Evolutionary conservation across 2,329 filamentous ascomycete species (phyloP).

Genomic region (Annulohypoxylon truncatum): DNA sequence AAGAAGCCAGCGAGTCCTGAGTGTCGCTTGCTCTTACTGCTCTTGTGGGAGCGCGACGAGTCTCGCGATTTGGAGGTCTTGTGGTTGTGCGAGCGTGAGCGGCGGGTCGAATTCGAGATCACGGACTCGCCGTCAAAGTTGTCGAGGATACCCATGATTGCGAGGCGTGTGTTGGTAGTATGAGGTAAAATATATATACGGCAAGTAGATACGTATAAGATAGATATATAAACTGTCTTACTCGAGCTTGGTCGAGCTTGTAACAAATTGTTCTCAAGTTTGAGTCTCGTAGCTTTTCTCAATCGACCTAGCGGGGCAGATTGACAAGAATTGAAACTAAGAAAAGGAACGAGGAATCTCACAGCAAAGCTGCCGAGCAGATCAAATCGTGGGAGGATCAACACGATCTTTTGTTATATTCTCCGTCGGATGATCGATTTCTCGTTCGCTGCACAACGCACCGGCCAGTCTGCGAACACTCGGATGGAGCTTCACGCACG

Average conservation of each 20-base stretch:
- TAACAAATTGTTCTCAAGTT: constrained; percentile 5
- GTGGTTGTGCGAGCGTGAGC: constrained; percentile 36
- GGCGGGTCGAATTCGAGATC: constrained; percentile 47
- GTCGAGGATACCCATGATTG: constrained; percentile 49
- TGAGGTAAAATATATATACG: constrained; percentile 3
- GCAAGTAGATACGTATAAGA: constrained; percentile 4
- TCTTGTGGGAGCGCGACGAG: constrained; percentile 46
- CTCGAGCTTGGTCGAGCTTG: constrained; percentile 12
- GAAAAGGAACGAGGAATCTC: constrained; percentile 8
- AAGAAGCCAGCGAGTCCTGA: constrained; percentile 38
- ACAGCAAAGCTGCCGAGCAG: constrained; percentile 14
- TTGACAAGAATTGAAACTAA: constrained; percentile 6
- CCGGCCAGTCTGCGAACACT: constrained; percentile 34
- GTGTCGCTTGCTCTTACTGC: constrained; percentile 47
- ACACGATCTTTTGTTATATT: constrained; percentile 11
- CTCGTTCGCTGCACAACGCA: constrained; percentile 23
- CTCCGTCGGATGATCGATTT: constrained; percentile 22
- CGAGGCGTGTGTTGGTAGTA: neutral
- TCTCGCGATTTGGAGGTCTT: constrained; percentile 35
- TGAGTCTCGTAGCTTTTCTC: constrained; percentile 21
- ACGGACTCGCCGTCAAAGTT: constrained; percentile 51
- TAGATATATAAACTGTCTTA: constrained; percentile 26
- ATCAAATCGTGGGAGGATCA: constrained; percentile 26
- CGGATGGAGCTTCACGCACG: neutral
- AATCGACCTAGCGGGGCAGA: constrained; percentile 26